Conservation (phyloP, 768 basidiomycete genomes). For the Suillus plorans region DNA sequence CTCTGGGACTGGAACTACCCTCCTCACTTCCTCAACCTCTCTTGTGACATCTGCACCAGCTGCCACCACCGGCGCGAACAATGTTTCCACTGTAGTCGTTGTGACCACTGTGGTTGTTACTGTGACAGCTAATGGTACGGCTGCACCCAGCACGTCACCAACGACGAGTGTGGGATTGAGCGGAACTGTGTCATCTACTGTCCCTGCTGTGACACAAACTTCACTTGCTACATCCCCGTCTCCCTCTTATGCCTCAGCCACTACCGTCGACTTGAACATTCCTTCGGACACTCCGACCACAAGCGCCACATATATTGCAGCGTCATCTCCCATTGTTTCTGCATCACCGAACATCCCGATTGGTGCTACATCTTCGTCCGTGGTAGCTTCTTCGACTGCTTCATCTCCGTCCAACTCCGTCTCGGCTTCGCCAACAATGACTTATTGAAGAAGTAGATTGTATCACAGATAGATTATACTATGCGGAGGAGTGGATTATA, state of each 20-base stretch:
- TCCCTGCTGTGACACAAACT: background rate
- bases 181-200: background rate
- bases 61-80: constrained; percentile 3
- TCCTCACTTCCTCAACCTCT: background rate
- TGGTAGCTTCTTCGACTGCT: background rate
- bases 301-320: background rate
- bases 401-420: constrained; percentile 6
- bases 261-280: constrained; percentile 12
- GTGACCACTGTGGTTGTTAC: constrained; percentile 12
- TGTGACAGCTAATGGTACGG: constrained; percentile 2
- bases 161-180: background rate
- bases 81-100: constrained; percentile 8
- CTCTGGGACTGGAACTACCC: background rate
- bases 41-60: constrained; percentile 4
- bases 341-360: background rate
- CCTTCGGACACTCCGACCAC: background rate
- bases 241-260: constrained; percentile 5
- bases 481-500: background rate
- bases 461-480: background rate
- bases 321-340: background rate
- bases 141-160: background rate
- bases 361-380: background rate
- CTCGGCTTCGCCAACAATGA: background rate
- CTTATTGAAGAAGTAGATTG: background rate
- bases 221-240: background rate